phyloP scores from a whole-genome alignment of 148 eudicot genomes.

The Camellia japonica region DNA sequence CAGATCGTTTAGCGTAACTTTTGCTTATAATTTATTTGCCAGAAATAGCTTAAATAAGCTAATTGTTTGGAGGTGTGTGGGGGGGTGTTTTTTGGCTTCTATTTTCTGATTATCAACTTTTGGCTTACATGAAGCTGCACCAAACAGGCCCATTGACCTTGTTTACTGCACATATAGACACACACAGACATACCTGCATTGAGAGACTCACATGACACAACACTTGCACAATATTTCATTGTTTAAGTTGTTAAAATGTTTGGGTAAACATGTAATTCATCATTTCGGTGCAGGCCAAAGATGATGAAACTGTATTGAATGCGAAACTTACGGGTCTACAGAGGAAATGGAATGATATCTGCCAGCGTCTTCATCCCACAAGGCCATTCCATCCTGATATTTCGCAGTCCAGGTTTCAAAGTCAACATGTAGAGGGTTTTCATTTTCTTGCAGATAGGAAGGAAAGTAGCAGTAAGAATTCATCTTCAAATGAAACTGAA shows the following conservation, averaged over 20 bases:
- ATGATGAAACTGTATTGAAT: constrained; percentile 37
- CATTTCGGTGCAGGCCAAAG: constrained; percentile 75
- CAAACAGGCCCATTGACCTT: neutral
- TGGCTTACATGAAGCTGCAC: too few species aligned
- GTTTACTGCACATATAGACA: neutral
- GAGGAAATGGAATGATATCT: constrained; percentile 83
- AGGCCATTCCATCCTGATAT: constrained; percentile 29
- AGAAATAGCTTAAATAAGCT: too few species aligned
- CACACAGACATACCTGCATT: too few species aligned
- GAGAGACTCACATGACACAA: neutral
- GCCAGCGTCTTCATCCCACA: constrained; percentile 53
- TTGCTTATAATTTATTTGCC: too few species aligned
- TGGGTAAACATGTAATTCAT: constrained; percentile 34
- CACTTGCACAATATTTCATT: neutral
- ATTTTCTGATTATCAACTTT: too few species aligned
- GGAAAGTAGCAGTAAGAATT: constrained; percentile 31
- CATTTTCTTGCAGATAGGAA: constrained; percentile 30
- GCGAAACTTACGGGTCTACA: constrained; percentile 46
- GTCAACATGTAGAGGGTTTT: constrained; percentile 25
- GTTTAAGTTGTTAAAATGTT: constrained; percentile 7
- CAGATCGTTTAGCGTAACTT: too few species aligned
- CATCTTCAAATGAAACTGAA: constrained; percentile 32
- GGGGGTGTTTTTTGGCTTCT: too few species aligned
- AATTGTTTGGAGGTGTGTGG: too few species aligned
- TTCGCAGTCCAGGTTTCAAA: constrained; percentile 27